Conservation (phyloP, 352 stramenopile genomes). For the Phytophthora quininea region DNA sequence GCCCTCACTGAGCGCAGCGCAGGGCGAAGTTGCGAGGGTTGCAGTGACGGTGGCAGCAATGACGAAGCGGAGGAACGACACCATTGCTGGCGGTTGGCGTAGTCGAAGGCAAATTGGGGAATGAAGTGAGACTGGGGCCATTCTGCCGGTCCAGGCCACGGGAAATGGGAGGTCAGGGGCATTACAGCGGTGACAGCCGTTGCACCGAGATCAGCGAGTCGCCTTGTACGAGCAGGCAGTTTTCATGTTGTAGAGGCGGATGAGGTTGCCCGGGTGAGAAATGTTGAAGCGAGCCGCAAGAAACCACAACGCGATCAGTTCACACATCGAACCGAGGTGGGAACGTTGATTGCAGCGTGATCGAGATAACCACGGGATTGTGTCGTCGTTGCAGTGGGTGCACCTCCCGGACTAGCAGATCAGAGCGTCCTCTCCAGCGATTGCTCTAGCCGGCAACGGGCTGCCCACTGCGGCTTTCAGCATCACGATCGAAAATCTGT, state of each 20-base stretch:
- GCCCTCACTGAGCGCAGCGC: conserved; percentile 21
- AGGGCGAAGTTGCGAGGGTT: conserved; percentile 8
- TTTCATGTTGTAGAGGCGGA: no score
- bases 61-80: conserved; percentile 15
- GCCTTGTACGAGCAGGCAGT: no score
- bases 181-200: no score
- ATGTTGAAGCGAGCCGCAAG: no score
- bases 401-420: conserved; percentile 5
- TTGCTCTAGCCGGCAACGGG: no score
- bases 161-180: conserved; percentile 7
- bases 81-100: conserved; percentile 16
- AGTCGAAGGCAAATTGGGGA: conserved; percentile 18
- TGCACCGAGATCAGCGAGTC: no score
- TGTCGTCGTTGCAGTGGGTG: conserved; percentile 10
- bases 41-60: conserved; percentile 7
- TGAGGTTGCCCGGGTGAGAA: no score
- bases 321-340: conserved; percentile 8
- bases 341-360: background rate
- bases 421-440: background rate
- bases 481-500: no score
- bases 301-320: background rate
- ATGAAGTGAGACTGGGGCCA: conserved; percentile 29
- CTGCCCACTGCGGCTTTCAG: no score
- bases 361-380: background rate
- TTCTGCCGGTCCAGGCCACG: background rate